Evolutionary conservation across 164 flowering plant genomes (phyloP), one percentile per base, ranked within the genome.

Genomic region (Amborella trichopoda): DNA sequence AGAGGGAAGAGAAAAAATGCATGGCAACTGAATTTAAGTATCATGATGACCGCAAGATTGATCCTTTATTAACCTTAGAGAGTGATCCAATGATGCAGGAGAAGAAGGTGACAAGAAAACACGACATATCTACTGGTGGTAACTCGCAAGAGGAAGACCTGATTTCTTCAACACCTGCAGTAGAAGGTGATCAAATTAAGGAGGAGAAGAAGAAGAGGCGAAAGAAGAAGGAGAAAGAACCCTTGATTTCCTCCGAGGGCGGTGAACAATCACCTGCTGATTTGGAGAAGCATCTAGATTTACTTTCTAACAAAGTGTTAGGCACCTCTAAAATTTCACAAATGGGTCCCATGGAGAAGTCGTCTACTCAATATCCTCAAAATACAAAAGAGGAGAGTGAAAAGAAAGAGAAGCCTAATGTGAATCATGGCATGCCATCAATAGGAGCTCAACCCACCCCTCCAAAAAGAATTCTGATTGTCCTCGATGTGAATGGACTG

Each of bases 401-500:
- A 5, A 8, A 6, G n/a, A n/a, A n/a, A 21, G 40, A 37, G 40
- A 14, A 14, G 2, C 40, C 19, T 17, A 21, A n/a, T n/a, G n/a
- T n/a, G n/a, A n/a, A n/a, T n/a, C n/a, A 5, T 6, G 40, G 19
- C 28, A 28, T 44, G 18, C 52, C 54, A 13, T 30, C 26, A 23
- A 22, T 17, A 48, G 53, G 46, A 45, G 23, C 46, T 28, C 53
- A 50, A 30, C 10, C 26, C 28, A 22, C 32, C 48, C 21, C 18
- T 44, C 22, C 37, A 20, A 70, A 57, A 54, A 76, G 59, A 61
- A 91, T 80, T 45, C 85, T 91, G 59, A 80, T 91, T 42, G 55
- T 91, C 45, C 83, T 91, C 59, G 96, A 91, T 71, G 45, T 91
- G 16, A 91, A 91, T 71, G 98, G 98, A 14, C 30, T 91, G 45